Percentiles rank a stretch among this genome's conserved stretches.
phyloP scores from a whole-genome alignment of 2,329 filamentous ascomycete genomes.

The Cercospora zeae-maydis region DNA sequence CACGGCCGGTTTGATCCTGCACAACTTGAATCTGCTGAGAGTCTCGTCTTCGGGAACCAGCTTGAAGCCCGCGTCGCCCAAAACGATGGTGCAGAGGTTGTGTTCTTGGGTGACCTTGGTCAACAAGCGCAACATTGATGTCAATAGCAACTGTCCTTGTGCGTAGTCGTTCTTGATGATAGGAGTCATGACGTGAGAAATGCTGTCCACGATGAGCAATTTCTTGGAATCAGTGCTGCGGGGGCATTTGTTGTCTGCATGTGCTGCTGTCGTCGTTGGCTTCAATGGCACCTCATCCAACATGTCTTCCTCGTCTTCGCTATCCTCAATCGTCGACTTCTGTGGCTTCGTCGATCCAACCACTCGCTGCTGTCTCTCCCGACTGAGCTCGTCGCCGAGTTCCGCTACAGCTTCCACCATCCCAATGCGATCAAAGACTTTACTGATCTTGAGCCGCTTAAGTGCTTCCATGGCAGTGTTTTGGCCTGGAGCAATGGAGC shows the following conservation, averaged over 20 bases:
- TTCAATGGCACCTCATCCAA: conserved; percentile 29
- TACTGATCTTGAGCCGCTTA: conserved; percentile 48
- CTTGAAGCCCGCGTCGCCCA: conserved; percentile 15
- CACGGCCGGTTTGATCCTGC: conserved; percentile 38
- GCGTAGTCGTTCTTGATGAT: conserved; percentile 30
- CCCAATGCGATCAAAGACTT: conserved; percentile 51
- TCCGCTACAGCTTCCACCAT: conserved; percentile 47
- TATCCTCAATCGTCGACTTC: conserved; percentile 34
- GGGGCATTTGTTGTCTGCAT: background rate
- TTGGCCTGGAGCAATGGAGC: conserved; percentile 5
- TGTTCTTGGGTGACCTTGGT: conserved; percentile 38
- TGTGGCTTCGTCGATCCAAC: background rate
- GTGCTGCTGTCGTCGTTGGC: background rate
- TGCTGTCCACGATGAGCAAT: conserved; percentile 31
- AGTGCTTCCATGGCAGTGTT: conserved; percentile 30
- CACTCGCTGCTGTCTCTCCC: background rate
- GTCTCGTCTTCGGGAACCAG: conserved; percentile 24
- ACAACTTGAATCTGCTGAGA: conserved; percentile 43
- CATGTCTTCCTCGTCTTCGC: conserved; percentile 41
- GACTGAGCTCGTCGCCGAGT: conserved; percentile 38
- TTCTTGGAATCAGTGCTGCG: background rate
- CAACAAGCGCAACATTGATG: conserved; percentile 43
- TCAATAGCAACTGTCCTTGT: conserved; percentile 41
- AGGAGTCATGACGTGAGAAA: conserved; percentile 29
- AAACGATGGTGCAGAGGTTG: conserved; percentile 36